Evolutionary conservation across 805 yeast species (phyloP), one percentile per base, ranked within the genome.

Genomic region (Komagataella populi): DNA sequence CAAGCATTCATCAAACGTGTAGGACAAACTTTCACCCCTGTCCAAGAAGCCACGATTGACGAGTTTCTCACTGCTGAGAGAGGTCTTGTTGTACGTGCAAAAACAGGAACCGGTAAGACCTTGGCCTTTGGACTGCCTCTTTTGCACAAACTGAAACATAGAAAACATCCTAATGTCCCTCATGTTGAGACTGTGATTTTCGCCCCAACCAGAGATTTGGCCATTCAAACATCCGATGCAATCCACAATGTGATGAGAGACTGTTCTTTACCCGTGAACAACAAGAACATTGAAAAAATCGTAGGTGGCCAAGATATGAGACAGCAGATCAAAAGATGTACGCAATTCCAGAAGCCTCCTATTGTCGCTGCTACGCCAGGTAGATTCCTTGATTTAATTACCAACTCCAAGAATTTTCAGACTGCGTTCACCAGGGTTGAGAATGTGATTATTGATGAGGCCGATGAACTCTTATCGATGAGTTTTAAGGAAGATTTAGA

Each of bases 41-140:
- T 85, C 24, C 95, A 86, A 63, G 75, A 77, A 52, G 70, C 73
- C 56, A 71, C 89, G 10, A 72, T 85, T 47, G 69, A 73, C 48
- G 84, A 86, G 20, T 66, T 84, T 45, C 60, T 69, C 14, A 69
- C 71, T 45, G 69, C 74, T n/a, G 64, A 71, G 16, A 67, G 70
- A 36, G 90, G 91, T 56, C 71, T 87, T 46, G 87, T 89, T 20
- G 89, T 88, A 44, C 75, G 95, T 60, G 96, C 97, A 23, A 87
- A 87, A 64, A 89, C 97, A 3, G 97, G 97, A 63, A 89, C 97
- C 2, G 97, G 97, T 60, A 89, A 89, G 65, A 89, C 97, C 0
- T 79, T 86, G 55, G 95, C 96, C 0, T 89, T 87, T 64, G 83
- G 90, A 54, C 71, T 90, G 46, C 96, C 96, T 2, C 69, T 86